Base-by-base conservation (phyloP, 805 yeast genomes). In the Lipomyces sp. region DNA sequence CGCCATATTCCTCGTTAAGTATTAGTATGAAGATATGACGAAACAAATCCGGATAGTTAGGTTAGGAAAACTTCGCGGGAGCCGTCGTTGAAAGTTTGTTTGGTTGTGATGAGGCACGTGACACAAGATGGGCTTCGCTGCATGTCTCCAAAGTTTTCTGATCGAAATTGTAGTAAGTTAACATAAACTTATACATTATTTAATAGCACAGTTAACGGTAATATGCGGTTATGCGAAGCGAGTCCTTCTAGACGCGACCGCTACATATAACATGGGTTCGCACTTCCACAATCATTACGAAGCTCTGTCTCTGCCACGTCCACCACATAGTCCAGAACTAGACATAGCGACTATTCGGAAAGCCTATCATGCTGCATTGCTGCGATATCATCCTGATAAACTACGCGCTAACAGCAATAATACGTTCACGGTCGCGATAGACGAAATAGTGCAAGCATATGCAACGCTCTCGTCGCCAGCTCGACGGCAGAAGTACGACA, bases 381-480 rank as follows among this genome's bases (percentile, higher is more conserved):
- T 94, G 1, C 73, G 76, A 2, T 76, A 84, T 1, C 98, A 94
- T 76, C 98, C 98, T 0, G 98, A 94, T 75, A 93, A 92, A 30
- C 18, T 13, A 35, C 50, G 58, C 10, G 62, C n/a, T 45, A 60
- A 18, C 15, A 57, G 30, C 48, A 39, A n/a, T 7, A 45, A 54
- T 45, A 67, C 79, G 4, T 51, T 60, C 7, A 57, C 29, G 29
- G 55, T 29, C 29, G 55, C 58, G n/a, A 77, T 87, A 7, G 79
- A 84, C 64, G 77, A 77, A 32, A 81, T 92, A 37, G 84, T 88
- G 71, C 77, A 76, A 30, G 97, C 98, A 0, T 92, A 90, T 72
- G 73, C 77, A n/a, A 79, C 82, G 0, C 77, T 92, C 6, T 75
- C 81, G 0, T 83, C 86, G 69, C 73, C 79, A 0, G 71, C 62